These are phyloP conservation scores for Ambrosiella xylebori DNA, from an alignment of 2,329 filamentous ascomycete species.

Conservation along the genomic window DNA sequence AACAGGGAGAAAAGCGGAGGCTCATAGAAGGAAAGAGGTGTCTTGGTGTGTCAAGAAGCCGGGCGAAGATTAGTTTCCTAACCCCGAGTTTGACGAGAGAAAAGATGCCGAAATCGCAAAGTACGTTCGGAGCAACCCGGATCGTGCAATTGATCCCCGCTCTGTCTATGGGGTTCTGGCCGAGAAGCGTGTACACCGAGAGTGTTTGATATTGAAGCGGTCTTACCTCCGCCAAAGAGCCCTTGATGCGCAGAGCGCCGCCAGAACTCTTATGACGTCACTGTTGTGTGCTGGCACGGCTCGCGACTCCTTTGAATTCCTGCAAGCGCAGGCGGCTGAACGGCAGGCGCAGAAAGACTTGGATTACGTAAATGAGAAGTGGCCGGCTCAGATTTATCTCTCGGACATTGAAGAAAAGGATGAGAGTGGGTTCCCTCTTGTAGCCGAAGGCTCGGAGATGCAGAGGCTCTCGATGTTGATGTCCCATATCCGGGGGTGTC, in stretches of 20 bases:
- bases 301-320: not conserved
- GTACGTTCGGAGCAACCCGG: not conserved
- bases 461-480: constrained; percentile 9
- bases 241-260: not conserved
- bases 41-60: constrained; percentile 1
- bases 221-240: not conserved
- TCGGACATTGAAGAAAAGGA: not conserved
- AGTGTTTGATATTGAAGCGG: not conserved
- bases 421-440: not conserved
- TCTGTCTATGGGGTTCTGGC: constrained; percentile 3
- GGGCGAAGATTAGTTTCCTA: not conserved
- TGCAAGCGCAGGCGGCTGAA: not conserved
- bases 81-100: constrained; percentile 1
- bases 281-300: not conserved
- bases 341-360: not conserved
- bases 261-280: not conserved
- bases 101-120: not conserved
- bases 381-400: not conserved
- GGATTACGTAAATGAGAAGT: not conserved
- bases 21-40: not conserved
- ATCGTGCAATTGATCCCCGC: constrained; percentile 9
- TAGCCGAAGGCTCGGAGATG: not conserved
- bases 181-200: not conserved
- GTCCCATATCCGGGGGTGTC: constrained; percentile 8
- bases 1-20: not conserved